Evolutionary conservation across 768 basidiomycete genomes (phyloP), one percentile per base, ranked within the genome.

Genomic region (Nidularia pulvinata): DNA sequence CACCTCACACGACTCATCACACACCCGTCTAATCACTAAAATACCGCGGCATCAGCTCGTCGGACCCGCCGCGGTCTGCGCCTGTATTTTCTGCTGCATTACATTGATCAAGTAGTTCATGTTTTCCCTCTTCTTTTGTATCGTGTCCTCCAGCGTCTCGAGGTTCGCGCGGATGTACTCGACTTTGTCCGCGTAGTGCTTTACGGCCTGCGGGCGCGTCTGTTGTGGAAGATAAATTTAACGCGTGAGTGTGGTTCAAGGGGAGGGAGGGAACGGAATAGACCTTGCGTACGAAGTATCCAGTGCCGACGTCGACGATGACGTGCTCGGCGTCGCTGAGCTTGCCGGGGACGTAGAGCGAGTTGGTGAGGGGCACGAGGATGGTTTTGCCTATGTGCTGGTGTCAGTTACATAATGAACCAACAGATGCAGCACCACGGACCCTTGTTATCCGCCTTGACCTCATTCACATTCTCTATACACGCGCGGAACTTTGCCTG

Each of bases 241-340:
- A 49, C 7, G 13, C 22, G 16, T 10, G 37, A 39, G 16, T 10
- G 37, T 2, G 16, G 37, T 19, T 19, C 10, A 39, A 39, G 37
- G 37, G 37, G 37, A 39, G 37, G 16, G 16, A 10, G 37, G 10
- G 37, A 39, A 39, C 10, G 37, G 37, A 16, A 16, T 75, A 44
- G 46, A 93, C 97, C 82, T 98, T 99, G 71, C 92, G 86, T 14
- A 98, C 91, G 60, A 88, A 98, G 70, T 98, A 99, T 0, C 97
- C 96, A 0, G 96, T 98, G 1, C 97, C 97, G 30, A 98, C 80
- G 66, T 99, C 97, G 37, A 98, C 84, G 57, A 98, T 87, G 46
- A 99, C 95, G 60, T 93, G 82, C 45, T 94, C 89, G 1, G 83
- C 69, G 64, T 97, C 90, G 42, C 76, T 78, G 46, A 98, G 78